A percentile compares a stretch with the other conserved stretches of the same genome.
Evolutionary conservation across 768 basidiomycete species (phyloP).

Genomic region (Leccinum boreale): DNA sequence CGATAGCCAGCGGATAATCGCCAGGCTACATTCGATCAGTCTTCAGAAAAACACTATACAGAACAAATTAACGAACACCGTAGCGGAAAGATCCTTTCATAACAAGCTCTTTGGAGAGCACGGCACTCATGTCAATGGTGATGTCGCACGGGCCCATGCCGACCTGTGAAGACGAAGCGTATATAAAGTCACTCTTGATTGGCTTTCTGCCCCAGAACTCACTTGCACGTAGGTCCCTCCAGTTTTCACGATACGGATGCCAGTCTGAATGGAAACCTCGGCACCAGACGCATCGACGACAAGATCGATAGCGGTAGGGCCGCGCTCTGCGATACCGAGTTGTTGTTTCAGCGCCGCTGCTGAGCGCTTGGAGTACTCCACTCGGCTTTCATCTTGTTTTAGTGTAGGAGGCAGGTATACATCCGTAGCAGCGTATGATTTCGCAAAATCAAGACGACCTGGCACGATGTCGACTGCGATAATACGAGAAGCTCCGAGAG

Average conservation of each 20-base stretch:
- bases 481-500: constrained; percentile 80
- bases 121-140: constrained; percentile 63
- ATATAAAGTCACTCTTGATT: not conserved
- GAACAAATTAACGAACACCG: constrained; percentile 45
- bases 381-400: constrained; percentile 61
- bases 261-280: constrained; percentile 89
- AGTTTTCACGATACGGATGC: constrained; percentile 65
- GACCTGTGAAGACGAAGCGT: constrained; percentile 39
- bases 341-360: constrained; percentile 61
- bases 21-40: constrained; percentile 52
- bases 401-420: constrained; percentile 58
- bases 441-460: constrained; percentile 81
- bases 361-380: constrained; percentile 71
- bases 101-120: constrained; percentile 75
- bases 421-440: constrained; percentile 79
- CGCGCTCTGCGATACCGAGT: constrained; percentile 69
- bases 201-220: constrained; percentile 5
- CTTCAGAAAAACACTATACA: not conserved
- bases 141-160: constrained; percentile 84
- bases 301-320: constrained; percentile 71
- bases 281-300: constrained; percentile 93
- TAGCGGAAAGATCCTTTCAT: constrained; percentile 94
- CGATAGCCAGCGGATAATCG: constrained; percentile 81
- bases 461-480: constrained; percentile 81
- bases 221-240: constrained; percentile 78